These are phyloP conservation scores for Leishmania braziliensis DNA, from an alignment of 208 protist genomes.

Conservation along the genomic window DNA sequence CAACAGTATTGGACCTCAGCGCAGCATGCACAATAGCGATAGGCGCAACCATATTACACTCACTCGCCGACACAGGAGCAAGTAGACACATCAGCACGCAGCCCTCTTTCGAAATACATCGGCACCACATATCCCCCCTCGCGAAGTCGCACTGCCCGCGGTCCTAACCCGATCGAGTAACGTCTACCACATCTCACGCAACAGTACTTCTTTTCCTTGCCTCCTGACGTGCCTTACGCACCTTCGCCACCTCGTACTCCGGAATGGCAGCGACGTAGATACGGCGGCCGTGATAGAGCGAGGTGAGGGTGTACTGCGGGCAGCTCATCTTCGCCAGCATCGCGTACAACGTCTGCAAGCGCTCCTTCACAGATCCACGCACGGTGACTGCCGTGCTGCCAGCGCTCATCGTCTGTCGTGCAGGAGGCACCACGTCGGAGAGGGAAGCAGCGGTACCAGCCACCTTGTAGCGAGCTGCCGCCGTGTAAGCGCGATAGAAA, in stretches of 20 bases:
- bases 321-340: slow-evolving; percentile 82
- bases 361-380: slow-evolving; percentile 33
- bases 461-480: slow-evolving; percentile 21
- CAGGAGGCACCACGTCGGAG: background rate
- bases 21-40: background rate
- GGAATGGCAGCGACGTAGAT: slow-evolving; percentile 80
- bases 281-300: slow-evolving; percentile 61
- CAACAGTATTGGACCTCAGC: too few species aligned
- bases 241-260: slow-evolving; percentile 74
- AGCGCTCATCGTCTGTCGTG: slow-evolving; percentile 1
- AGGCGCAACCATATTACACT: background rate
- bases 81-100: background rate
- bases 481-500: slow-evolving; percentile 82
- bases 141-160: background rate
- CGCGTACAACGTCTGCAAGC: slow-evolving; percentile 44
- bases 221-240: slow-evolving; percentile 28
- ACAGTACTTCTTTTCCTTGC: background rate
- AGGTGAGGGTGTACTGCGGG: slow-evolving; percentile 85
- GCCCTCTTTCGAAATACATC: background rate
- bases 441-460: slow-evolving; percentile 17
- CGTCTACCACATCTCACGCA: background rate
- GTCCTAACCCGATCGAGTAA: background rate
- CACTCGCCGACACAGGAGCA: background rate
- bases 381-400: slow-evolving; percentile 13
- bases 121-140: background rate